Evolutionary conservation across 2,329 filamentous ascomycete genomes (phyloP).

Genomic region (Venturia effusa): DNA sequence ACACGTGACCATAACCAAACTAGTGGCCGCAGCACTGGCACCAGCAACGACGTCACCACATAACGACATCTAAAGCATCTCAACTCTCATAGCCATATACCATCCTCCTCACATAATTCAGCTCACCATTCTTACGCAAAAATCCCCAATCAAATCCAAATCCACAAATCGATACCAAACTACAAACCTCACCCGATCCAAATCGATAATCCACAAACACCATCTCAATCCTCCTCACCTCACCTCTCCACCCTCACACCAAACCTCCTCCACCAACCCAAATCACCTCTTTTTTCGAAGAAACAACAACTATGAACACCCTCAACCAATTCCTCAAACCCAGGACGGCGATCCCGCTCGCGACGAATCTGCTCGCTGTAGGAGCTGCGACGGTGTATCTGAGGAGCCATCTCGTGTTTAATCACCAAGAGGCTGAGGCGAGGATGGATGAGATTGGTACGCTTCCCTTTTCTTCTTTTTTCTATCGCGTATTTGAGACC

Average conservation of each 20-base stretch:
- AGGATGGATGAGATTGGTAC: conserved; percentile 32
- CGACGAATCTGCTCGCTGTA: not conserved
- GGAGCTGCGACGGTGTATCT: conserved; percentile 17
- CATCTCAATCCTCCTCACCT: too few species aligned
- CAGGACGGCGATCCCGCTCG: not conserved
- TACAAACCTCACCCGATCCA: too few species aligned
- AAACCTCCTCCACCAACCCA: not conserved
- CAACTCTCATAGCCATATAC: too few species aligned
- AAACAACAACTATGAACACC: not conserved
- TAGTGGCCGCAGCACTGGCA: not conserved
- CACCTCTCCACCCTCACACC: not conserved
- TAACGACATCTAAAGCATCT: too few species aligned
- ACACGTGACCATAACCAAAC: not conserved
- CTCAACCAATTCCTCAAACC: not conserved
- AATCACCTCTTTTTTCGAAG: too few species aligned
- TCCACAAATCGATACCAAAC: too few species aligned
- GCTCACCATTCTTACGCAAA: not conserved
- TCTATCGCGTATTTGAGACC: too few species aligned
- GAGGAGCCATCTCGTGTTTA: conserved; percentile 29
- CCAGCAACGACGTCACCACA: not conserved
- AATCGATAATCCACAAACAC: too few species aligned
- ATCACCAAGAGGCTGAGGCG: conserved; percentile 37
- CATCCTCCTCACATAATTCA: too few species aligned
- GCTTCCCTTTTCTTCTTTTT: not conserved
- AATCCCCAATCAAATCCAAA: too few species aligned